phyloP scores from a whole-genome alignment of 768 basidiomycete species.

The Pilatotrama ljubarskyi region DNA sequence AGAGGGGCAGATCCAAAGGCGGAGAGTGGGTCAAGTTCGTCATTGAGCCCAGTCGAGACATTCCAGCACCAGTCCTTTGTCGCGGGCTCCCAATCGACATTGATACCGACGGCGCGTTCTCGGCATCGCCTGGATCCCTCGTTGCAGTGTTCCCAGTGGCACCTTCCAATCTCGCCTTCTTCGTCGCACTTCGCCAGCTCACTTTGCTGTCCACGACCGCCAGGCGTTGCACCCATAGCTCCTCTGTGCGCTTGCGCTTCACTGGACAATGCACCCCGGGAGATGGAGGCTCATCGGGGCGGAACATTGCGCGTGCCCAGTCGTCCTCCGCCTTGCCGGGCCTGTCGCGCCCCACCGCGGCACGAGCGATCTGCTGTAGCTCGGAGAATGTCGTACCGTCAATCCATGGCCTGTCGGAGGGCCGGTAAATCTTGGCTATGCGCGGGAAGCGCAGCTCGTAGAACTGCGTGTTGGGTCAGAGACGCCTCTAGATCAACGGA shows the following conservation, averaged over 20 bases:
- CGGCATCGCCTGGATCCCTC: neutral
- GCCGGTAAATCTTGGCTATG: constrained; percentile 66
- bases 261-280: constrained; percentile 39
- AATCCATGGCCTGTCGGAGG: constrained; percentile 63
- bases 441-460: constrained; percentile 87
- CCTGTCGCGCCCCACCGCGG: constrained; percentile 53
- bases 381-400: constrained; percentile 51
- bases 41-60: constrained; percentile 20
- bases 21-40: constrained; percentile 21
- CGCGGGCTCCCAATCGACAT: neutral
- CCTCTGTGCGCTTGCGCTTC: constrained; percentile 42
- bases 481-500: neutral
- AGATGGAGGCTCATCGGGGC: constrained; percentile 36
- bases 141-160: neutral
- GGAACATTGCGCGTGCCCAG: constrained; percentile 41
- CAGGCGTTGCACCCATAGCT: constrained; percentile 46
- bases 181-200: neutral
- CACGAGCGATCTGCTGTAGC: constrained; percentile 55
- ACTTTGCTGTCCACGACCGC: constrained; percentile 29
- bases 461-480: constrained; percentile 43
- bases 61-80: constrained; percentile 9
- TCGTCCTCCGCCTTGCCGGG: constrained; percentile 53
- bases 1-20: neutral
- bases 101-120: neutral
- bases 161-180: neutral